Conservation (phyloP, 805 yeast species). For the Kodamaea fukazawae region DNA sequence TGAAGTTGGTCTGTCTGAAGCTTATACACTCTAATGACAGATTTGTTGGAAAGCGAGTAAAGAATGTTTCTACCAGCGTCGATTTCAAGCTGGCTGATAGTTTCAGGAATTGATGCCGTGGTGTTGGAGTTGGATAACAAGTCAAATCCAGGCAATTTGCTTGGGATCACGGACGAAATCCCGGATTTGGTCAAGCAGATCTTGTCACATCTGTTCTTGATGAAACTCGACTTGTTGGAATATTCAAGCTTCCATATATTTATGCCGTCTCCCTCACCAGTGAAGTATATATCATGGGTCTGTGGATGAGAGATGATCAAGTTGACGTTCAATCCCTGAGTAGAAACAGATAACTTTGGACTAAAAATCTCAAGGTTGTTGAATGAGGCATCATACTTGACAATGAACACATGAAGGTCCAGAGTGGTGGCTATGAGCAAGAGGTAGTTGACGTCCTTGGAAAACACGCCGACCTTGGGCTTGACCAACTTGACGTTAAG, state of each 20-base stretch:
- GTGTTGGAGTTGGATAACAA: conserved; percentile 20
- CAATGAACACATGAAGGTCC: conserved; percentile 73
- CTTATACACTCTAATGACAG: conserved; percentile 77
- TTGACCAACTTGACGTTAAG: conserved; percentile 71
- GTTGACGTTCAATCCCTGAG: conserved; percentile 73
- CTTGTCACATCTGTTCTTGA: conserved; percentile 77
- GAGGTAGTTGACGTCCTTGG: conserved; percentile 69
- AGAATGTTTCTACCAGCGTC: conserved; percentile 77
- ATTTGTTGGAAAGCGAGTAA: conserved; percentile 78
- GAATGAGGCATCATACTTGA: conserved; percentile 47
- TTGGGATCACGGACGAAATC: conserved; percentile 40
- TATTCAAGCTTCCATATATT: conserved; percentile 88
- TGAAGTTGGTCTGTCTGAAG: conserved; percentile 43
- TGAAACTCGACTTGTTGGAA: conserved; percentile 82
- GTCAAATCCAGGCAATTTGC: conserved; percentile 33
- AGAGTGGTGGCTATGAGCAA: conserved; percentile 77
- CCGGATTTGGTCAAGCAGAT: conserved; percentile 74
- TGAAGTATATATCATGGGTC: conserved; percentile 79
- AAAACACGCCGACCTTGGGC: conserved; percentile 80
- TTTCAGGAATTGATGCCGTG: conserved; percentile 43
- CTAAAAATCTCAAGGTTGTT: conserved; percentile 68
- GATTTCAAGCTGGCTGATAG: conserved; percentile 59
- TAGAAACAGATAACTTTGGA: conserved; percentile 77
- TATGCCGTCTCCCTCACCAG: conserved; percentile 73
- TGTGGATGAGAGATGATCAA: conserved; percentile 55